Conservation (phyloP, 805 yeast species). For the Priceomyces medius region DNA sequence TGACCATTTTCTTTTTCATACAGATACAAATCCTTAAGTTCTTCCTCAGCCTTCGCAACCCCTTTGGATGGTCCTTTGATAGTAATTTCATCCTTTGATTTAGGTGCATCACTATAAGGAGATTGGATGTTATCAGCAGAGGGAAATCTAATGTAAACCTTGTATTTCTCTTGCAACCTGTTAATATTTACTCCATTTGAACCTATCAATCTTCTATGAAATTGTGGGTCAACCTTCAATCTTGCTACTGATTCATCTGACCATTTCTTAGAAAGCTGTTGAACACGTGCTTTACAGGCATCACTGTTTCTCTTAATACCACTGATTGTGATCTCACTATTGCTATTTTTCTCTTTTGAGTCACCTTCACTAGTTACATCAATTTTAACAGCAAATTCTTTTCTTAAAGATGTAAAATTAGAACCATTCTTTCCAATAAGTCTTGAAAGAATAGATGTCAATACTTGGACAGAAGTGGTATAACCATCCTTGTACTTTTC, state of each 20-base stretch:
- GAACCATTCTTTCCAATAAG: constrained; percentile 90
- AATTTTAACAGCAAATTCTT: constrained; percentile 71
- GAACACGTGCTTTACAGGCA: constrained; percentile 62
- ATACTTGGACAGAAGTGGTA: constrained; percentile 49
- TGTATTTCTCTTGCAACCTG: constrained; percentile 84
- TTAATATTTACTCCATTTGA: constrained; percentile 75
- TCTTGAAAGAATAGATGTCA: constrained; percentile 67
- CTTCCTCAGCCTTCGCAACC: constrained; percentile 79
- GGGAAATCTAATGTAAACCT: constrained; percentile 79
- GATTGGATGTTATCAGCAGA: constrained; percentile 26
- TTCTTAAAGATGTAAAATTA: constrained; percentile 63
- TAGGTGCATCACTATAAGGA: constrained; percentile 35
- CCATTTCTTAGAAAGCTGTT: constrained; percentile 64
- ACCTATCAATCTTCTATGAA: constrained; percentile 82
- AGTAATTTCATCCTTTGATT: constrained; percentile 58
- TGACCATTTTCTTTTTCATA: constrained; percentile 87
- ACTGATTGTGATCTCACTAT: constrained; percentile 55
- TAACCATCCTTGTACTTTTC: constrained; percentile 44
- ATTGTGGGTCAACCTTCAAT: constrained; percentile 70
- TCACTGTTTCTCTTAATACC: constrained; percentile 81
- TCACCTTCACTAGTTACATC: constrained; percentile 63
- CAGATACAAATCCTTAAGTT: constrained; percentile 75
- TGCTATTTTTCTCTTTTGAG: constrained; percentile 24
- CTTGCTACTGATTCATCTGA: constrained; percentile 74
- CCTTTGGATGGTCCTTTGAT: constrained; percentile 90